Evolutionary conservation across 768 basidiomycete species (phyloP).

Genomic region (Tricholomella constricta): DNA sequence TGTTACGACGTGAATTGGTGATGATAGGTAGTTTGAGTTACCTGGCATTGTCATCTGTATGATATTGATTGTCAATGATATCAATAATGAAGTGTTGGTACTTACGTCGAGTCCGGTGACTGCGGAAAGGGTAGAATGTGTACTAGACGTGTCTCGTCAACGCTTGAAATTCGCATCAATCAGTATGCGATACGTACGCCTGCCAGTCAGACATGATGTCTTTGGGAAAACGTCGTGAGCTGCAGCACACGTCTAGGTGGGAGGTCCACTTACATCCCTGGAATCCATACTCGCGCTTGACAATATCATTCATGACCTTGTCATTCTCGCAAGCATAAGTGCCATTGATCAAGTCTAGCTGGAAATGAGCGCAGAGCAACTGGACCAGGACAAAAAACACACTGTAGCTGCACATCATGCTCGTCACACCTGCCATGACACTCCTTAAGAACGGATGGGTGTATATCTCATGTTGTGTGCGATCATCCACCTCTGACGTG

Average conservation of each 20-base stretch:
- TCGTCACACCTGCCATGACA: slow-evolving; percentile 73
- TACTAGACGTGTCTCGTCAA: slow-evolving; percentile 26
- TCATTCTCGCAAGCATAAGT: slow-evolving; percentile 79
- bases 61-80: not conserved
- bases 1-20: not conserved
- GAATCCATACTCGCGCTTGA: slow-evolving; percentile 77
- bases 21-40: slow-evolving; percentile 37
- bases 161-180: not conserved
- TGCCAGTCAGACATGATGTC: slow-evolving; percentile 77
- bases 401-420: slow-evolving; percentile 81
- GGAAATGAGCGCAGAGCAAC: not conserved
- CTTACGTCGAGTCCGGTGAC: slow-evolving; percentile 66
- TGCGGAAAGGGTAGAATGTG: slow-evolving; percentile 60
- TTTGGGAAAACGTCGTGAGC: slow-evolving; percentile 11
- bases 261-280: slow-evolving; percentile 56
- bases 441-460: slow-evolving; percentile 68
- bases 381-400: slow-evolving; percentile 24
- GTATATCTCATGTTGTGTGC: slow-evolving; percentile 78
- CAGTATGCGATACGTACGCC: slow-evolving; percentile 41
- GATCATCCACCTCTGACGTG: slow-evolving; percentile 75
- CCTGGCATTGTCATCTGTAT: slow-evolving; percentile 74
- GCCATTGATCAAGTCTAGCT: slow-evolving; percentile 62
- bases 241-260: not conserved
- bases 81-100: not conserved
- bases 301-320: slow-evolving; percentile 68